Base-by-base conservation (phyloP, 495 filamentous ascomycete species). In the Aspergillus egyptiacus region DNA sequence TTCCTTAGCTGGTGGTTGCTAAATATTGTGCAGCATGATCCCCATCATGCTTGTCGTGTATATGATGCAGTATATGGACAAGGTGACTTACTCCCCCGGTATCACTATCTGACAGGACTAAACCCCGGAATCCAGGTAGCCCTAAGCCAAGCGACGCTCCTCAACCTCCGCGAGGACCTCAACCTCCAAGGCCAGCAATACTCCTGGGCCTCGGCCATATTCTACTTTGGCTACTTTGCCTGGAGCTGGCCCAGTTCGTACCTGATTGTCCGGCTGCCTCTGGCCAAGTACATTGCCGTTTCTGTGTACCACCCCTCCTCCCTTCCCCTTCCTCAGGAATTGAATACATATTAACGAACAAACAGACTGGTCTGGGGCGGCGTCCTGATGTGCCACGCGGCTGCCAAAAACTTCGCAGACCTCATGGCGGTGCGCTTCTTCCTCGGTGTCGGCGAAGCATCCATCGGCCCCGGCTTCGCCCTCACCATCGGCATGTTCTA, bases 401-500 rank as follows among this genome's bases (percentile, higher is more conserved):
- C 76, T 5, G 74, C 72, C 47, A 68, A 62, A 23, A 74, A 63
- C 50, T 82, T 73, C 46, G 60, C 61, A 13, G 74, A 74, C 1
- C 55, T 83, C 20, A 68, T 77, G 45, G 60, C 67, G 3, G 70
- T 69, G 22, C 65, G 78, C 14, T 79, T 81, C 58, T 60, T 81
- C 37, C 68, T 80, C 1, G 79, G 79, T 0, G 65, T 78, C 17
- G 72, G 74, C 20, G 81, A 84, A 59, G 76, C 78, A 0, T 72
- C 70, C 0, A 72, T 79, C 5, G 77, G 78, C 25, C 79, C 79
- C 0, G 75, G 71, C 1, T 79, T 81, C 50, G 68, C 74, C 1
- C 66, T 81, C 14, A 72, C 78, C 20, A 73, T 76, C 35, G 69
- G 69, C 6, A 77, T 78, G 71, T 81, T 73, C 67, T 82, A 78